These are phyloP conservation scores for Colletotrichum sp. DNA, from an alignment of 2,329 filamentous ascomycete species.

Conservation along the genomic window DNA sequence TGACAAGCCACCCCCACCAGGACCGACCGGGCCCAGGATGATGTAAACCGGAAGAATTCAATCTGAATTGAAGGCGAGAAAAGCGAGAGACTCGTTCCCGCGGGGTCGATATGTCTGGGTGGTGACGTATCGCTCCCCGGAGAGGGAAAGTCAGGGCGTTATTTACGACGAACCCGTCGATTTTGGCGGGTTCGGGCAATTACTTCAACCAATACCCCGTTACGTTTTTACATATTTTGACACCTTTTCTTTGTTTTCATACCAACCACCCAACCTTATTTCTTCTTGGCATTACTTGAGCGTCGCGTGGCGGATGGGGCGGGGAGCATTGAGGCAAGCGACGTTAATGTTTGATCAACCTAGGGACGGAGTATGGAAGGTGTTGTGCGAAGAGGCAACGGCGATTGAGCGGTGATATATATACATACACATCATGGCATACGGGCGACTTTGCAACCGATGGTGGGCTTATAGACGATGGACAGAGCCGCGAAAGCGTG, in stretches of 20 bases:
- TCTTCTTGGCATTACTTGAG: neutral
- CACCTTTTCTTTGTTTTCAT: neutral
- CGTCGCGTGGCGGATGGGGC: neutral
- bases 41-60: neutral
- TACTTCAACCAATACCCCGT: conserved; percentile 13
- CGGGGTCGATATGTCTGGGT: neutral
- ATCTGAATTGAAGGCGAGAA: neutral
- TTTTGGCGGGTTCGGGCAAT: neutral
- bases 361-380: neutral
- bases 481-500: neutral
- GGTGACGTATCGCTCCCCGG: neutral
- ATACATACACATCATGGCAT: neutral
- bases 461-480: neutral
- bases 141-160: neutral
- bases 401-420: neutral
- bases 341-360: conserved; percentile 2
- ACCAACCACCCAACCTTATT: neutral
- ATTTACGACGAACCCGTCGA: neutral
- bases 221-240: neutral
- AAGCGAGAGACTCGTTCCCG: neutral
- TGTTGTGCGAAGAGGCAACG: neutral
- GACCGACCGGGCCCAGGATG: neutral
- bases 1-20: neutral
- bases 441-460: neutral
- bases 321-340: neutral